Base-by-base conservation (phyloP, 2,329 filamentous ascomycete species). In the Xylaria digitata region DNA sequence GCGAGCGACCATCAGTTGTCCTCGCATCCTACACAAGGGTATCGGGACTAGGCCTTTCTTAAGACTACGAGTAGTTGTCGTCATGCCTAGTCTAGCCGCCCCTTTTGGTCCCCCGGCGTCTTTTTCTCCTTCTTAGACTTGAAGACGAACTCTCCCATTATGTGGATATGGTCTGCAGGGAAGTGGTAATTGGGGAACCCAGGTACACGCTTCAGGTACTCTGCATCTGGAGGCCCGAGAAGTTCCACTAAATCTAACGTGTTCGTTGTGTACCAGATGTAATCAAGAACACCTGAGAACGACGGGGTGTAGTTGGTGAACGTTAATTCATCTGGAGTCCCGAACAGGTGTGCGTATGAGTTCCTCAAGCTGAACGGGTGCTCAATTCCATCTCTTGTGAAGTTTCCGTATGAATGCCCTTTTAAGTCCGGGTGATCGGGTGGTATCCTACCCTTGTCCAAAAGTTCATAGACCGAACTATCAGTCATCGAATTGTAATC, bases 261-360 rank as follows among this genome's bases (percentile, higher is more conserved):
- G 79, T 96, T 97, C 65, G 93, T 95, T 63, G 94, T 94, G 81
- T 97, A 99, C 94, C 94, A 98, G 75, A 99, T 93, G 80, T 98
- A 97, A 78, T 99, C 96, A 72, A 99, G 92, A 64, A 96, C 92
- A 69, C 94, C 94, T 58, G 89, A 88, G 81, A 97, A 99, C n/a
- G 89, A 89, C 0, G 96, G 94, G 15, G 94, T 96, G 80, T 98
- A 99, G 80, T 99, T 99, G 53, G 96, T 99, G 79, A 97, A 99
- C 4, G 89, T 89, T 73, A 98, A 83, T 77, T 97, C 93, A 65
- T 94, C 92, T 6, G 90, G 89, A 42, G 96, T 89, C 76, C 95
- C 91, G 70, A 91, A 91, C 59, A 97, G 90, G 70, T 92, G 88
- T 42, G 88, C 88, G 79, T 99, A 99, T 2, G 94, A 90, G 23